Evolutionary conservation across 2,329 filamentous ascomycete genomes (phyloP), one percentile per base, ranked within the genome.

Genomic region (Camillea tinctor): DNA sequence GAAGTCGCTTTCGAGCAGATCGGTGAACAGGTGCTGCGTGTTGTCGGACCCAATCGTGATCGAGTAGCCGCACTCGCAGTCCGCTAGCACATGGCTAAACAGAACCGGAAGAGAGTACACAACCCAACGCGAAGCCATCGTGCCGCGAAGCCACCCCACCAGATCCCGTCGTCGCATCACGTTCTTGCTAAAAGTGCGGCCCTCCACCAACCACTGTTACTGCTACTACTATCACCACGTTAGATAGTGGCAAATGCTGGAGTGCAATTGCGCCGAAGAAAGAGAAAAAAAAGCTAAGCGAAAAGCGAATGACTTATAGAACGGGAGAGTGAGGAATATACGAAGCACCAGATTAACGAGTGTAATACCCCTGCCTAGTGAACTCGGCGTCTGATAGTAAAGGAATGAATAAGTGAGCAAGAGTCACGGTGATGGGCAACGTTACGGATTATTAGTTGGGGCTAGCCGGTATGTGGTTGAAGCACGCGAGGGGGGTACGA

Each of bases 61-160:
- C 2, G 82, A 82, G 73, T 92, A 93, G 55, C 90, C 91, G 71
- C 91, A 94, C 68, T 90, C 84, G 76, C 91, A 93, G 62, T 81
- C 79, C 4, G 82, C 81, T 13, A 64, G 50, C 44, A 66, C 69
- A 8, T 61, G 58, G 19, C 57, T 60, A 50, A 66, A 52, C 52
- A 71, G 61, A 50, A 67, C 56, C 23, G 59, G 53, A 13, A 65
- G 44, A 22, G 64, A 50, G 40, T 54, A 50, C 13, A 71, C 36
- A 24, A 70, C 24, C 30, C 58, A 61, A 11, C 63, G 40, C 40
- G 60, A 60, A 36, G 56, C 13, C 59, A 61, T 65, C 44, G 54
- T 55, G 55, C 19, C 15, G 40, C 13, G 55, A 49, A 57, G 21
- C 36, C 52, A 44, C 52, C 49, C 19, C 19, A 15, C 49, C 4